These are phyloP conservation scores for Syzygium syzygioides DNA, from an alignment of 441 rosid species.

Conservation along the genomic window DNA sequence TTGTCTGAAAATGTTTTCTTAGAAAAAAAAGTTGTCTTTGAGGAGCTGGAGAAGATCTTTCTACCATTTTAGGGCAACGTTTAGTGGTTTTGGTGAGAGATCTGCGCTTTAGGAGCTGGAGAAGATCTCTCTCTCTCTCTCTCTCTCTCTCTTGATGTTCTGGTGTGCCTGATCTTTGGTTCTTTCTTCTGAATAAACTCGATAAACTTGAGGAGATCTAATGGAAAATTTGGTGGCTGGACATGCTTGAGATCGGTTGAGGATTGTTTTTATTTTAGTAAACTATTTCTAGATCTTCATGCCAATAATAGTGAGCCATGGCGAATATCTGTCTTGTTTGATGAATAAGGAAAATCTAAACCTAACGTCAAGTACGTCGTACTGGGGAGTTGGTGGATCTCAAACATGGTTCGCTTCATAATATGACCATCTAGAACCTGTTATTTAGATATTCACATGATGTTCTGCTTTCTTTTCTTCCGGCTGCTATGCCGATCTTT, in stretches of 20 bases:
- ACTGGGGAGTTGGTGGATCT: neutral
- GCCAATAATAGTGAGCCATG: neutral
- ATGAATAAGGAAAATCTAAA: neutral
- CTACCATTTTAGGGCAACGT: neutral
- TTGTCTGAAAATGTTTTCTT: neutral
- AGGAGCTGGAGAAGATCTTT: neutral
- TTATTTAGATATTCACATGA: neutral
- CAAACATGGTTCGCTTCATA: neutral
- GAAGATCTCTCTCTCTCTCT: neutral
- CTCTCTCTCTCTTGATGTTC: neutral
- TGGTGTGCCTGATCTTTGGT: neutral
- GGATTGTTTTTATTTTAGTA: neutral
- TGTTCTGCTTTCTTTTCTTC: neutral
- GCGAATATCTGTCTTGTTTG: neutral
- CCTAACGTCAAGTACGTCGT: neutral
- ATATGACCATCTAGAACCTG: neutral
- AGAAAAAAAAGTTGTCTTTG: neutral
- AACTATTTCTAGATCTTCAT: neutral
- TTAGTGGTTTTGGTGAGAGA: neutral
- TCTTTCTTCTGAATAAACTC: neutral
- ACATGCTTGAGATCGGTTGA: neutral
- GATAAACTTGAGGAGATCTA: neutral
- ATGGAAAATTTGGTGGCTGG: neutral
- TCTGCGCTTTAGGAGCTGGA: neutral
- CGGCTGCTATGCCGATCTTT: neutral